A percentile compares a stretch with the other conserved stretches of the same genome.
Conservation (phyloP, 306 rosid species). For the Trifolium repens region DNA sequence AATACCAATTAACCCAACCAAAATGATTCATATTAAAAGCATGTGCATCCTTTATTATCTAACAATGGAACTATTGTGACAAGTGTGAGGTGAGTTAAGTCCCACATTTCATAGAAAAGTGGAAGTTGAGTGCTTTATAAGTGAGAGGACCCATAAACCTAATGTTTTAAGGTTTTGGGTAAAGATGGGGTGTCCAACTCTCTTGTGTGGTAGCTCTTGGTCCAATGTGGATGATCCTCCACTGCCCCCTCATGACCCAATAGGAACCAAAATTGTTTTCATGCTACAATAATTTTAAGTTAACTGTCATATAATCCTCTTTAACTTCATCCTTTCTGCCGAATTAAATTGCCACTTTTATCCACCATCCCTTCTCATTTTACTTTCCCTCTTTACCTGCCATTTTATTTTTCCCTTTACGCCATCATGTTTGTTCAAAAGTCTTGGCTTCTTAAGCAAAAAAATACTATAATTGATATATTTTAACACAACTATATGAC, state of each 20-base stretch:
- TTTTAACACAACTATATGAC: constrained; percentile 5
- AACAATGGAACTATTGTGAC: neutral
- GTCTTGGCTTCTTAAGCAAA: neutral
- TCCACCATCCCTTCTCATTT: neutral
- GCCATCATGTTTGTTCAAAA: constrained; percentile 14
- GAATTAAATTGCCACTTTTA: constrained; percentile 8
- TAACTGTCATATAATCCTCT: constrained; percentile 16
- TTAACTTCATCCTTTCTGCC: neutral
- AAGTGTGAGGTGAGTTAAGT: no score
- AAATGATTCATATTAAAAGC: constrained; percentile 26
- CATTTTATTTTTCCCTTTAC: neutral
- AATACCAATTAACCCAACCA: neutral
- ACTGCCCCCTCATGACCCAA: no score
- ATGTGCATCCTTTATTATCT: neutral
- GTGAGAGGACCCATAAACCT: no score
- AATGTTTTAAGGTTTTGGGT: no score
- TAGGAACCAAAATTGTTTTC: constrained; percentile 7
- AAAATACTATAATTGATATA: neutral
- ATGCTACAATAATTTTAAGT: neutral
- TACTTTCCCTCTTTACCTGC: neutral
- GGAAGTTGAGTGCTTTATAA: no score
- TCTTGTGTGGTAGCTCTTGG: no score
- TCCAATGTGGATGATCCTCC: no score
- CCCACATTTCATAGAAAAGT: no score
- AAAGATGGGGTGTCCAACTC: no score